Base-by-base conservation (phyloP, 2,329 filamentous ascomycete species). In the Verruconis gallopava region DNA sequence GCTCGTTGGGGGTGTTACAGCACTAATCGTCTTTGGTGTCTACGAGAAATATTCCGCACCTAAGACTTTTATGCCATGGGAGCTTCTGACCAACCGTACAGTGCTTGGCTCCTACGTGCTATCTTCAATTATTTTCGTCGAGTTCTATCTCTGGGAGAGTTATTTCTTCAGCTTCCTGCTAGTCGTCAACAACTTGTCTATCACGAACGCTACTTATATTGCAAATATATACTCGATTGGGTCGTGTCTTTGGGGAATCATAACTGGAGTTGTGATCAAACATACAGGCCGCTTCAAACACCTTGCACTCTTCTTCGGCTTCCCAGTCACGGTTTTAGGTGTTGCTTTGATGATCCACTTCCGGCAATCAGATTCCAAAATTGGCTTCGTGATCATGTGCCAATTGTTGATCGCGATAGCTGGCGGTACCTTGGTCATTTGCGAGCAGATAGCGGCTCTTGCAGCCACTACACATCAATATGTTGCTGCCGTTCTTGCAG, bases 51-150 rank as follows among this genome's bases (percentile, higher is more conserved):
- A 53, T 42, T 44, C 60, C 18, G 60, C 64, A 1, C 62, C 56
- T 0, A 53, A 58, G 4, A 56, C 56, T 4, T 64, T 67, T 50
- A 44, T 68, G 2, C 59, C 63, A 0, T 71, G 60, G 60, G 50
- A 64, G 12, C 56, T 71, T 19, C 60, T 73, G 42, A 60, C 55
- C 41, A 57, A 68, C 30, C 61, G 63, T 12, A 72, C 69, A 2
- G 63, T 73, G 9, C 46, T 71, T 3, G 70, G 71, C 3, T 67
- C 71, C 2, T 74, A 66, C 46, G 43, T 70, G 4, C 55, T 73
- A 1, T 62, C 66, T 25, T 61, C 63, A 13, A 53, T 55, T 21
- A 50, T 49, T 18, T 49, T 50, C 20, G 42, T 57, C 19, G 44
- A 46, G 1, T 59, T 51, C 42, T 54, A 49, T 47, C 53, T 52